These are phyloP conservation scores for Citrus hindsii DNA, from an alignment of 345 rosid species.

Conservation along the genomic window DNA sequence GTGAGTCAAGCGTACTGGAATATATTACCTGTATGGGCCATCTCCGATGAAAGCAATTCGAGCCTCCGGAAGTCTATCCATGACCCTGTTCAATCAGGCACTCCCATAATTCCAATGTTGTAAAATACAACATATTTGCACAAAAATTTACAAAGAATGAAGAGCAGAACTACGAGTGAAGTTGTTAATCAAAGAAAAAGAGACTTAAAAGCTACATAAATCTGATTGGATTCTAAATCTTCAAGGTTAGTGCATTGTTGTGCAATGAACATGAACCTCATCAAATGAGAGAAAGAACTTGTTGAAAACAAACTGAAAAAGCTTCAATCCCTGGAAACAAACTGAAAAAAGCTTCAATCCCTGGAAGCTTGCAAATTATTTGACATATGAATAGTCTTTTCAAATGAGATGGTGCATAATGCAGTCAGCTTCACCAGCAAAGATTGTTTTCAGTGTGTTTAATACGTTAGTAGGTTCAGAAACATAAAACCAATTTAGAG, in stretches of 20 bases:
- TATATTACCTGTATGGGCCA: slow-evolving; percentile 84
- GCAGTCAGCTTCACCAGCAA: background rate
- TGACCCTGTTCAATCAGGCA: slow-evolving; percentile 55
- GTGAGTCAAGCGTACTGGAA: background rate
- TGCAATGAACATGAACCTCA: background rate
- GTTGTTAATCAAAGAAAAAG: background rate
- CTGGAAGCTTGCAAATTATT: background rate
- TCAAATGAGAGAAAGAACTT: background rate
- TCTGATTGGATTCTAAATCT: background rate
- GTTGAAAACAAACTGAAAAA: background rate
- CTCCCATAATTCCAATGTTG: slow-evolving; percentile 9
- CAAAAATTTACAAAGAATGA: background rate
- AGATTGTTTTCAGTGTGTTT: background rate
- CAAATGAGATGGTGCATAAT: background rate
- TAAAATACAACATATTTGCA: background rate
- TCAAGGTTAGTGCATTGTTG: background rate
- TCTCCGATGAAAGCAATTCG: slow-evolving; percentile 92
- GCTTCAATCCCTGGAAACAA: background rate
- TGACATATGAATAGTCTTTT: background rate
- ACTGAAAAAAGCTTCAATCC: background rate
- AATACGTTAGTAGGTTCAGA: background rate
- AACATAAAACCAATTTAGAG: background rate
- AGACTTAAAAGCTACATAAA: background rate
- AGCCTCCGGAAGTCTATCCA: slow-evolving; percentile 89
- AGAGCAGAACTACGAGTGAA: background rate